These are phyloP conservation scores for Trichoderma koningiopsis DNA, from an alignment of 2,329 filamentous ascomycete species.

Conservation along the genomic window DNA sequence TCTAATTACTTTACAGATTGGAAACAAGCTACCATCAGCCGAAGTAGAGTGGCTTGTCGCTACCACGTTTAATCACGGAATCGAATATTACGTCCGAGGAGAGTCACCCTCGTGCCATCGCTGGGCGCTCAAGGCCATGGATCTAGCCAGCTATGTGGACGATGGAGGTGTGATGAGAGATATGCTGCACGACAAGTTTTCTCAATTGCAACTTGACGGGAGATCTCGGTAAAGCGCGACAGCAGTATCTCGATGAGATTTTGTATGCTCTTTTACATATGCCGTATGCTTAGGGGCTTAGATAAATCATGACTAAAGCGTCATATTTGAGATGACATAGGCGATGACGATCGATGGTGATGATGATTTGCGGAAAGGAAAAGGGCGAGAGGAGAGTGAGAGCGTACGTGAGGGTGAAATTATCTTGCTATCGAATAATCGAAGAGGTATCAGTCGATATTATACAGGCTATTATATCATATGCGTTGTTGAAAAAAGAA, in stretches of 20 bases:
- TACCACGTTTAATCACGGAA: slow-evolving; percentile 68
- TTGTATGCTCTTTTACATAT: neutral
- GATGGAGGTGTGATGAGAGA: slow-evolving; percentile 54
- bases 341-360: neutral
- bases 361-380: neutral
- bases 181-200: slow-evolving; percentile 49
- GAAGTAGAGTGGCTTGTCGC: slow-evolving; percentile 79
- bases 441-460: neutral
- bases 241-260: neutral
- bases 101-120: slow-evolving; percentile 57
- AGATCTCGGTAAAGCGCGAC: neutral
- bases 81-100: slow-evolving; percentile 63
- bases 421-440: neutral
- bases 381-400: neutral
- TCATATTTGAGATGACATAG: neutral
- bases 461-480: slow-evolving; percentile 9
- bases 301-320: neutral
- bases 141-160: slow-evolving; percentile 59
- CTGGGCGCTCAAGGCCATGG: slow-evolving; percentile 67
- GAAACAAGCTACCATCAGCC: slow-evolving; percentile 59
- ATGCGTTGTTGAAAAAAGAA: neutral
- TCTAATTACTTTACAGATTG: slow-evolving; percentile 35
- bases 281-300: neutral
- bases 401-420: neutral
- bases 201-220: slow-evolving; percentile 40